These are phyloP conservation scores for Metschnikowia amazonensis DNA, from an alignment of 805 yeast species.

Conservation along the genomic window DNA sequence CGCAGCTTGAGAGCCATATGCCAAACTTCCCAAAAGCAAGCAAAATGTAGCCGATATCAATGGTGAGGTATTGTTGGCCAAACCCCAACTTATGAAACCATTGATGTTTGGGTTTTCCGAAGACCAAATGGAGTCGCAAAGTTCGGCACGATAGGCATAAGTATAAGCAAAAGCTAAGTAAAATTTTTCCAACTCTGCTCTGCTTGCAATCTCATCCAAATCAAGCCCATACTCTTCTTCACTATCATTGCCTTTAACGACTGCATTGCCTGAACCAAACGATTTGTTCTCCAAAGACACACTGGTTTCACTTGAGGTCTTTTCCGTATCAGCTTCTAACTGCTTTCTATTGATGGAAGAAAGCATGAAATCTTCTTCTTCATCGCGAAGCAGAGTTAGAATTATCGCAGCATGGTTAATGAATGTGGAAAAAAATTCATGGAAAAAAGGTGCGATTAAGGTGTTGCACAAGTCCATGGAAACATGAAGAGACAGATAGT, in stretches of 20 bases:
- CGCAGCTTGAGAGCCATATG: slow-evolving; percentile 57
- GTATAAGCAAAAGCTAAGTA: slow-evolving; percentile 70
- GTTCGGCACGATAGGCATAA: slow-evolving; percentile 57
- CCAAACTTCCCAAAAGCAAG: slow-evolving; percentile 70
- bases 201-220: slow-evolving; percentile 60
- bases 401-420: slow-evolving; percentile 63
- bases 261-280: background rate
- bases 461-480: slow-evolving; percentile 24
- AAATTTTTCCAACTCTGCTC: slow-evolving; percentile 85
- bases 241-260: background rate
- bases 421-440: slow-evolving; percentile 50
- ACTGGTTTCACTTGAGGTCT: slow-evolving; percentile 1
- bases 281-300: background rate
- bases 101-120: slow-evolving; percentile 49
- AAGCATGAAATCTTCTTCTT: slow-evolving; percentile 67
- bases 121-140: slow-evolving; percentile 62
- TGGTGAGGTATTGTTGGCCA: slow-evolving; percentile 69
- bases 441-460: slow-evolving; percentile 41
- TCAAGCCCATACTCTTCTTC: slow-evolving; percentile 29
- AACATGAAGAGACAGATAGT: slow-evolving; percentile 18
- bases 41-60: slow-evolving; percentile 80
- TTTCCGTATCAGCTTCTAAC: slow-evolving; percentile 35
- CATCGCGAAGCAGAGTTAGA: slow-evolving; percentile 63
- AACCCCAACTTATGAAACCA: slow-evolving; percentile 88
- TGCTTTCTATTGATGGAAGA: slow-evolving; percentile 39